Evolutionary conservation across 306 rosid species (phyloP), one percentile per base, ranked within the genome.

Genomic region (Inga leiocalycina): DNA sequence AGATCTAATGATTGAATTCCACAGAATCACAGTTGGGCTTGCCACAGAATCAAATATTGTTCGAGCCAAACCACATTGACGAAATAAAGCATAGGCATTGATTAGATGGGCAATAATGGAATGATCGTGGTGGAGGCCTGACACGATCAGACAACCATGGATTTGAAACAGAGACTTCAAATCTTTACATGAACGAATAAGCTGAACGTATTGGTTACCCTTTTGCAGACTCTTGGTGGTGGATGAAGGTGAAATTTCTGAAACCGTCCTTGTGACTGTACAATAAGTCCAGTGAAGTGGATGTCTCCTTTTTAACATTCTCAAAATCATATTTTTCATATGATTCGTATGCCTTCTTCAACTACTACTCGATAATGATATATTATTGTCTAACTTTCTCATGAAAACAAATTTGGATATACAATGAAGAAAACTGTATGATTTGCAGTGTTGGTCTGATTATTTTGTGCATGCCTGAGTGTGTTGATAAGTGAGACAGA

Each of bases 1-100:
- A 35, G 90, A 92, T 88, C 93, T 89, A 48, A 92, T 90, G 76
- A 90, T 61, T 22, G 90, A 83, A 61, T 92, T 92, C 86, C 89
- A 90, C 65, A 90, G 64, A 82, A 76, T 30, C 62, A 88, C 82
- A 84, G 85, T 45, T 84, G 91, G 94, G 88, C 78, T 87, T 66
- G 76, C 70, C 20, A 79, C 37, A 71, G 79, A 90, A 81, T 75
- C 51, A 67, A 86, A 87, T 49, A 78, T 80, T 22, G 64, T 76
- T 71, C 86, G 84, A 46, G 89, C 51, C 71, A 73, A 43, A 59
- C 48, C 76, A 46, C 75, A 76, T 72, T 71, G 74, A 15, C 32
- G 44, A 59, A 89, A 64, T 39, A 46, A 81, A 81, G 88, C 81
- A 79, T 91, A 88, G 19, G 93, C 79, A 84, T 88, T 85, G 65